Evolutionary conservation across 495 filamentous ascomycete genomes (phyloP), one percentile per base, ranked within the genome.

Genomic region (Penicillium arizonense): DNA sequence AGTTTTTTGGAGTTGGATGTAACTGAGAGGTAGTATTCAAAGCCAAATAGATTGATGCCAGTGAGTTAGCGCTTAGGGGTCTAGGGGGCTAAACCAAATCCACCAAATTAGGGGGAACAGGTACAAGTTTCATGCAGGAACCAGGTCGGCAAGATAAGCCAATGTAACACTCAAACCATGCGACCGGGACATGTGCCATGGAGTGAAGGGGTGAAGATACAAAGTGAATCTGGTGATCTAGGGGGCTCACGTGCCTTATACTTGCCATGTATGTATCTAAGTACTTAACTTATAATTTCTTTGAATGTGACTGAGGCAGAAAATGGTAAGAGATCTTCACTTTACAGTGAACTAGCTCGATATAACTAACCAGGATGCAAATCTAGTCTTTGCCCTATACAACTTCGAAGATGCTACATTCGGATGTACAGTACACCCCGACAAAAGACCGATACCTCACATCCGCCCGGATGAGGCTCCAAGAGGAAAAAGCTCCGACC

Each of bases 91-190:
- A 21, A 30, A 9, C 28, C 28, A 37, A 36, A 28, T 16, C n/a
- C 36, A 33, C 13, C n/a, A 26, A 47, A 47, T 48, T 10, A 47
- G 24, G 46, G 44, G 8, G 24, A 4, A 47, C 11, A 47, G 38
- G 23, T 33, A 18, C 35, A 11, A 36, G 26, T n/a, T 28, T 6
- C 8, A 18, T 62, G 50, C 59, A 63, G 59, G 59, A 58, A 63
- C 53, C 40, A 52, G 52, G 53, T 44, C 35, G 49, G 50, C 50
- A 10, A 43, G 41, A 47, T 45, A 26, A 50, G 35, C 39, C 49
- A 52, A 60, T 60, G 62, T 63, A 58, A 63, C 59, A 56, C 41
- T 37, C 12, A 38, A 14, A 9, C 62, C 62, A 65, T 62, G 62
- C 59, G 62, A 55, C 53, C 51, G 37, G 47, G 28, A 44, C 59